phyloP scores from a whole-genome alignment of 306 rosid genomes.

The Medicago arabica region DNA sequence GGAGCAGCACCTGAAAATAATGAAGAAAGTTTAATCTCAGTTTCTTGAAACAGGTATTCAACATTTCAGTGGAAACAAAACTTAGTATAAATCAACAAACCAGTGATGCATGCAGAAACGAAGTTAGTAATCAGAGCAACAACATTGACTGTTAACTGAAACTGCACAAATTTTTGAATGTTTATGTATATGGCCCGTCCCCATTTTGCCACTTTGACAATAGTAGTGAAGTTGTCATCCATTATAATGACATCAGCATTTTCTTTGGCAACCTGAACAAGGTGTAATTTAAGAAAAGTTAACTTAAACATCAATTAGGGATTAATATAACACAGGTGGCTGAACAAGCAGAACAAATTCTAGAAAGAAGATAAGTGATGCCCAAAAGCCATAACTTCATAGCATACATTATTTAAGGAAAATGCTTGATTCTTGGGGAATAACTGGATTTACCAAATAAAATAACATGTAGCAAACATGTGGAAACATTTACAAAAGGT shows the following conservation, averaged over 20 bases:
- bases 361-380: not conserved
- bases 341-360: slow-evolving; percentile 5
- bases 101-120: slow-evolving; percentile 88
- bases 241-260: slow-evolving; percentile 89
- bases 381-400: not conserved
- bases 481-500: slow-evolving; percentile 14
- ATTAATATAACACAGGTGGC: slow-evolving; percentile 2
- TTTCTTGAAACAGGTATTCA: slow-evolving; percentile 37
- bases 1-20: slow-evolving; percentile 84
- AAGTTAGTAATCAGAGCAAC: slow-evolving; percentile 86
- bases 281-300: slow-evolving; percentile 24
- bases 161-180: slow-evolving; percentile 96
- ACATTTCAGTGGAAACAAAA: not conserved
- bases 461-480: slow-evolving; percentile 1
- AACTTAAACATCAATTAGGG: slow-evolving; percentile 15
- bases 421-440: slow-evolving; percentile 18
- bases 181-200: slow-evolving; percentile 93
- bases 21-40: slow-evolving; percentile 24
- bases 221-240: slow-evolving; percentile 86
- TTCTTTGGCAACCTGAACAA: slow-evolving; percentile 87
- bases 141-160: slow-evolving; percentile 88
- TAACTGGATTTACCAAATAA: slow-evolving; percentile 18
- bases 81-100: slow-evolving; percentile 49
- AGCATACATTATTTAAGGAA: not conserved
- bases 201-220: slow-evolving; percentile 89